These are phyloP conservation scores for Pleurotus eryngii DNA, from an alignment of 768 basidiomycete species.

Conservation along the genomic window DNA sequence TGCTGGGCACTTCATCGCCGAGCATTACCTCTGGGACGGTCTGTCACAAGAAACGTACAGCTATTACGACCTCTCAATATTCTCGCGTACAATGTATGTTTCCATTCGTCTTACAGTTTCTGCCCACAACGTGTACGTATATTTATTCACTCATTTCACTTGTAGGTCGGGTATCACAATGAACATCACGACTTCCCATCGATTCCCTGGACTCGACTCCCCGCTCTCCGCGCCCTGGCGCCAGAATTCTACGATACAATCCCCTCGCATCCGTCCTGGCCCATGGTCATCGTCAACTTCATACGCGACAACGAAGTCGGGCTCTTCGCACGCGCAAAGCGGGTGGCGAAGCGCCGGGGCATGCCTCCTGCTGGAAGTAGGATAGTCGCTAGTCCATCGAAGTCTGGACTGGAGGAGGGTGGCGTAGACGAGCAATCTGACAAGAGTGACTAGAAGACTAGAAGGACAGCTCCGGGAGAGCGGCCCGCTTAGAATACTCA, in stretches of 20 bases:
- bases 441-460: constrained; percentile 3
- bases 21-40: constrained; percentile 94
- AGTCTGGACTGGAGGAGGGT: not conserved
- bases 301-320: constrained; percentile 89
- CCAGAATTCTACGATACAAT: constrained; percentile 90
- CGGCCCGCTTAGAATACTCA: not conserved
- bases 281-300: constrained; percentile 92
- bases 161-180: constrained; percentile 95
- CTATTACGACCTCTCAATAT: constrained; percentile 89
- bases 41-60: constrained; percentile 94
- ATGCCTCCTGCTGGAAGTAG: not conserved
- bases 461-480: too few species aligned
- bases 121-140: constrained; percentile 2
- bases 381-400: not conserved
- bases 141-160: constrained; percentile 1
- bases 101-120: not conserved
- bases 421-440: not conserved
- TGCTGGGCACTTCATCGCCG: constrained; percentile 97
- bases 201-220: constrained; percentile 90
- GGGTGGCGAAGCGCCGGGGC: constrained; percentile 42
- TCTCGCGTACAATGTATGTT: constrained; percentile 86
- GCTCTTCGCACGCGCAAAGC: constrained; percentile 84
- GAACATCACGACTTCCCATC: constrained; percentile 99
- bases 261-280: constrained; percentile 89
- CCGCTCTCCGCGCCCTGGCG: constrained; percentile 76